Base-by-base conservation (phyloP, 441 rosid species). In the Viola pubescens region DNA sequence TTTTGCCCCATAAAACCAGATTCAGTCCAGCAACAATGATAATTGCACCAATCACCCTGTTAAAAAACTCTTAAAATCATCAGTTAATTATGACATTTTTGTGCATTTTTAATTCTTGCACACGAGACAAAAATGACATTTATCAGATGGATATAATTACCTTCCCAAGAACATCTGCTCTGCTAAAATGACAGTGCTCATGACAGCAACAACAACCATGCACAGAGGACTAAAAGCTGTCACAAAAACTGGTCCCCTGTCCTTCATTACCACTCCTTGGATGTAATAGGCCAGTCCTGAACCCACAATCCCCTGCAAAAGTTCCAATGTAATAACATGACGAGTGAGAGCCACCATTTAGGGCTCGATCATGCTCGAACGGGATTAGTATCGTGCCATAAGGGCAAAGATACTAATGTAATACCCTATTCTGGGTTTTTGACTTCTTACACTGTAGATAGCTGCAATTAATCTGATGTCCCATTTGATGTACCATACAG, bases 241-340 rank as follows among this genome's bases (percentile, higher is more conserved):
- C 6, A 89, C 91, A 50, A 86, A 88, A 13, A 88, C 94, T 0
- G 92, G 92, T 10, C 95, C 95, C 70, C 81, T 77, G 3, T 80
- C 82, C 69, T 77, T 79, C 92, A 83, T 85, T 40, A 85, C 75
- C 37, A 79, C 53, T 38, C 89, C 97, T 73, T 80, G 85, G n/a
- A 83, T 62, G 73, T 85, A 87, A 62, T 89, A 89, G 57, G 83
- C 77, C 4, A 87, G 52, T 49, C 89, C 90, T 0, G 97, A 78
- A 60, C 95, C 82, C 26, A 87, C 59, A 52, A 87, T 67, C 6
- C 95, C 97, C 90, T 89, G 81, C 74, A 77, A 44, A 11, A 4
- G 52, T 13, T 26, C 7, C 7, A 6, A 7, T 7, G 7, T 12
- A 48, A 43, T 58, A 37, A 8, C 14, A 46, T 1, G 53, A 48